These are phyloP conservation scores for Naegleria fowleri DNA, from an alignment of 208 protist species.

Conservation along the genomic window DNA sequence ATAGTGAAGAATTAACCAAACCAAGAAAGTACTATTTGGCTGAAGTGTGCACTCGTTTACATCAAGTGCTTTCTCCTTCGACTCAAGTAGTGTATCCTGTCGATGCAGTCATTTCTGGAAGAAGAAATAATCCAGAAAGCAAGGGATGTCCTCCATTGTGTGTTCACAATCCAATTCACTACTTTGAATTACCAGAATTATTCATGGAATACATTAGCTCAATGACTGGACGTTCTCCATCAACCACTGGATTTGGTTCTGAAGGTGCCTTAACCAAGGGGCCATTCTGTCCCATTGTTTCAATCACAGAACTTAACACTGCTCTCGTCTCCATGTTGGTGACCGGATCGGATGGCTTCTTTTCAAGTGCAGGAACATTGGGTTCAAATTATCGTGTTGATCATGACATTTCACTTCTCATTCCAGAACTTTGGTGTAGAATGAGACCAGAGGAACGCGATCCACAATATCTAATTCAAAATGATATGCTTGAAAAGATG, in stretches of 20 bases:
- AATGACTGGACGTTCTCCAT: conserved; percentile 50
- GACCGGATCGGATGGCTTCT: not conserved
- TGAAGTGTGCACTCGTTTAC: not conserved
- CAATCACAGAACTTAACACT: conserved; percentile 38
- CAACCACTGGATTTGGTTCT: conserved; percentile 47
- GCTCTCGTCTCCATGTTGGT: conserved; percentile 30
- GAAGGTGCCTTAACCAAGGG: conserved; percentile 56
- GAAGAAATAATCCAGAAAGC: conserved; percentile 7
- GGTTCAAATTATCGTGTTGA: conserved; percentile 37
- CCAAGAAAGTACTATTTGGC: conserved; percentile 10
- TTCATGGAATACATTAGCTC: conserved; percentile 45
- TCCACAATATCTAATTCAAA: conserved; percentile 34
- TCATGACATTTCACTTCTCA: conserved; percentile 48
- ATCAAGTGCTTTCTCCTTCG: not conserved
- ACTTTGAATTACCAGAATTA: conserved; percentile 49
- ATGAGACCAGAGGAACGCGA: conserved; percentile 42
- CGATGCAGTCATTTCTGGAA: not conserved
- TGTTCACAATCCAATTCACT: conserved; percentile 49
- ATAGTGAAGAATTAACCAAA: not conserved
- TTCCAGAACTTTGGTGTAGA: conserved; percentile 48
- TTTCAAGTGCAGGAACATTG: conserved; percentile 36
- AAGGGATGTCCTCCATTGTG: not conserved
- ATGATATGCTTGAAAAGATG: conserved; percentile 41
- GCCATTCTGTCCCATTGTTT: conserved; percentile 44
- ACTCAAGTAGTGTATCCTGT: not conserved